Conservation (phyloP, 2,329 filamentous ascomycete species). For the Talaromyces sp. region DNA sequence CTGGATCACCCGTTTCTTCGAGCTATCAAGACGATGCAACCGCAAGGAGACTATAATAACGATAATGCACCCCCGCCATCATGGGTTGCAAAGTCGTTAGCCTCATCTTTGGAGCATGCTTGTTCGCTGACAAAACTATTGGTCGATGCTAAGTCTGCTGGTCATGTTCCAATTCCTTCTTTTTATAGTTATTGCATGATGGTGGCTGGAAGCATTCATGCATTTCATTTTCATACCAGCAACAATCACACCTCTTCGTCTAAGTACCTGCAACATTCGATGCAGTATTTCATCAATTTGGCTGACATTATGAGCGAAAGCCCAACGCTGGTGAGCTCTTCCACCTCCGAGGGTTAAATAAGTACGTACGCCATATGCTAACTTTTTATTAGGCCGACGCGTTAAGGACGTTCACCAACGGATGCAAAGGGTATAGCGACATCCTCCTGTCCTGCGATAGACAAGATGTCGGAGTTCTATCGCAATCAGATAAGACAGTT, state of each 20-base stretch:
- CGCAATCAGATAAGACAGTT: not conserved
- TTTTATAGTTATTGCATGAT: conserved; percentile 21
- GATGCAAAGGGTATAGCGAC: not conserved
- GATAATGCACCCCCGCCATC: not conserved
- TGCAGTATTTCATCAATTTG: not conserved
- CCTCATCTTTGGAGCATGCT: conserved; percentile 12
- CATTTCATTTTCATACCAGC: conserved; percentile 4
- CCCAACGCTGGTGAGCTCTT: not conserved
- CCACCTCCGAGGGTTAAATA: not conserved
- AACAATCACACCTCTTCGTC: not conserved
- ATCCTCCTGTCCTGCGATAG: not conserved
- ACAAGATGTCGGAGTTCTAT: not conserved
- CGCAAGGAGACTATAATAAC: not conserved
- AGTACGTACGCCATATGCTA: not conserved
- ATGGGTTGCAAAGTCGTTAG: not conserved
- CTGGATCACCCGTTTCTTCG: conserved; percentile 19
- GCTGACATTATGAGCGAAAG: not conserved
- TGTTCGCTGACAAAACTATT: conserved; percentile 16
- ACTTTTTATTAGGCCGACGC: not conserved
- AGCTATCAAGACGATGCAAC: conserved; percentile 11
- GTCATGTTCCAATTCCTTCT: conserved; percentile 18
- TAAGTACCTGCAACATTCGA: not conserved
- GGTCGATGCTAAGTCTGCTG: conserved; percentile 18
- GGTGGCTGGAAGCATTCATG: conserved; percentile 19
- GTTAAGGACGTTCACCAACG: not conserved